A percentile compares a stretch with the other conserved stretches of the same genome.
Conservation (phyloP, 2,329 filamentous ascomycete genomes). For the Arthrobotrys entomopaga region DNA sequence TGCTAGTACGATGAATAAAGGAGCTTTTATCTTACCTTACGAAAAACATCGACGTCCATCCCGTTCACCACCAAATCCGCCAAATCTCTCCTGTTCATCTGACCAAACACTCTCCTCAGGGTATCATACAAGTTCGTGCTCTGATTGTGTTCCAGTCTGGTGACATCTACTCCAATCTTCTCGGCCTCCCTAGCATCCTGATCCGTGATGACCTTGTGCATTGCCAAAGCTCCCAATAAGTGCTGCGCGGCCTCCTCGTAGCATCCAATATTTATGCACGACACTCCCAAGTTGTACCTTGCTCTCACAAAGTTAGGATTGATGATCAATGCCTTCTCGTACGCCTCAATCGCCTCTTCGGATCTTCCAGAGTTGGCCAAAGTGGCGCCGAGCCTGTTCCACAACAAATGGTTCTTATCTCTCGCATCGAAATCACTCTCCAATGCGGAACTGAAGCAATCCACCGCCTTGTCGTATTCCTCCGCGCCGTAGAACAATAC, state of each 20-base stretch:
- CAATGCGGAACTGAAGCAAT: conserved; percentile 94
- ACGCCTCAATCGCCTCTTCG: conserved; percentile 96
- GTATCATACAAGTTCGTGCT: conserved; percentile 98
- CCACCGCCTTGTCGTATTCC: conserved; percentile 97
- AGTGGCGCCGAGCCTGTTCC: conserved; percentile 96
- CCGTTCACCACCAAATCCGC: conserved; percentile 86
- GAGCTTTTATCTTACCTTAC: conserved; percentile 66
- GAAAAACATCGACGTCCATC: conserved; percentile 89
- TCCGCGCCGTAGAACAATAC: conserved; percentile 98
- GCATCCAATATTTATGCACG: conserved; percentile 97
- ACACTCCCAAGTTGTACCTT: conserved; percentile 94
- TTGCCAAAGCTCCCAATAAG: conserved; percentile 86
- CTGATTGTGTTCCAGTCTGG: conserved; percentile 90
- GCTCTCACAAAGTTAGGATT: conserved; percentile 97
- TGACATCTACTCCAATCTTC: conserved; percentile 64
- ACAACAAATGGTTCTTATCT: conserved; percentile 89
- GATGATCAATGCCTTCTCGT: conserved; percentile 88
- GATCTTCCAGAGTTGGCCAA: conserved; percentile 92
- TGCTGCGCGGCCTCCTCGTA: conserved; percentile 93
- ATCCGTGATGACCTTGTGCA: conserved; percentile 95
- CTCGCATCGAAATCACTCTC: conserved; percentile 86
- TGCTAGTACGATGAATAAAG: background rate
- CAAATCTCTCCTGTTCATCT: conserved; percentile 90
- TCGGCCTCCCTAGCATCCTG: conserved; percentile 68
- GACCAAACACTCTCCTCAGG: conserved; percentile 88